Evolutionary conservation across 768 basidiomycete species (phyloP), one percentile per base, ranked within the genome.

Genomic region (Pulveroboletus sp.): DNA sequence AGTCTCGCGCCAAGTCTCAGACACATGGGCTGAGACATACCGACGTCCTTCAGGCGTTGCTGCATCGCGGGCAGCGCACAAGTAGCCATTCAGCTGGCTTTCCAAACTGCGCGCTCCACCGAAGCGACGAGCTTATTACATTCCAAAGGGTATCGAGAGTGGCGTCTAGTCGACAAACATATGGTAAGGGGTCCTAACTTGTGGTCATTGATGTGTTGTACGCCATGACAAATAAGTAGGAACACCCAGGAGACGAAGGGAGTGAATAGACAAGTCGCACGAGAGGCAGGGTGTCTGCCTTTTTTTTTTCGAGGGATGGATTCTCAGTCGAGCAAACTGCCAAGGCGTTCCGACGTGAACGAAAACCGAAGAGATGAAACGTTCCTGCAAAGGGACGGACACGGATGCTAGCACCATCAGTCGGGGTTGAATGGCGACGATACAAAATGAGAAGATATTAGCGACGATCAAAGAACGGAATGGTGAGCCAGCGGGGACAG

Each of bases 321-420:
- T 73, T 70, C 41, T 75, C 66, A 1, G 4, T n/a, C n/a, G n/a
- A n/a, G n/a, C n/a, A n/a, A n/a, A 76, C 63, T 1, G 82, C 74
- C 4, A 79, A 70, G 0, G 81, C 82, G 54, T 82, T 26, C 82
- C 82, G 8, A 81, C 71, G 76, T 61, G n/a, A 45, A 8, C 2
- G 61, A 41, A 3, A 58, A 61, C 52, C 55, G 63, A 38, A 37
- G 0, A 49, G 46, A 27, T 60, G 60, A 0, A 55, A 54, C 58
- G 60, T 63, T 21, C n/a, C 37, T 51, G 21, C 11, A 9, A 8
- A 33, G 26, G n/a, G 38, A 21, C 21, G 21, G 21, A 28, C 8
- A 5, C 6, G 27, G n/a, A 17, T 8, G 24, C 24, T n/a, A 31
- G 10, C 15, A 21, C 21, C 21, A 21, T 38, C 47, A 9, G 24